Conservation (phyloP, 129 eudicot genomes). For the Tagetes erecta region DNA sequence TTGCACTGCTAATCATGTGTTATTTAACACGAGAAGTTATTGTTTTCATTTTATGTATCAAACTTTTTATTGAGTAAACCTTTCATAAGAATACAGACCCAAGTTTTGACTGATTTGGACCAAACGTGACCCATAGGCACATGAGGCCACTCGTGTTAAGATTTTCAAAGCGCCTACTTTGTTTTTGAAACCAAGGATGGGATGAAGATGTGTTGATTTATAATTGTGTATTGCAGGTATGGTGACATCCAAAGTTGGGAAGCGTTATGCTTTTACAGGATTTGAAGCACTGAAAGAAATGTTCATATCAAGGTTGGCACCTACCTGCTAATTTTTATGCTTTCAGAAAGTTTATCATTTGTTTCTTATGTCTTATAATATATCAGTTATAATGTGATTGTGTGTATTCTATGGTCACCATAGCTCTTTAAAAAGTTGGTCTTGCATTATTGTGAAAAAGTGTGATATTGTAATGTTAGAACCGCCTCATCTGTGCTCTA, state of each 20-base stretch:
- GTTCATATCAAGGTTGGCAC: slow-evolving; percentile 64
- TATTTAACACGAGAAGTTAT: too few relatives aligned
- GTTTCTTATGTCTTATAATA: neutral
- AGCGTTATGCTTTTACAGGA: slow-evolving; percentile 90
- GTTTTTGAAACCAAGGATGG: too few relatives aligned
- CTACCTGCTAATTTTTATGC: neutral
- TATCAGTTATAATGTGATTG: neutral
- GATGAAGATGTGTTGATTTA: neutral
- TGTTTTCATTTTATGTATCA: too few relatives aligned
- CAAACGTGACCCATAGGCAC: too few relatives aligned
- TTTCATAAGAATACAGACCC: too few relatives aligned
- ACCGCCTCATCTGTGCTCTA: neutral
- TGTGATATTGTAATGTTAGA: neutral
- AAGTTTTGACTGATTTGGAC: too few relatives aligned
- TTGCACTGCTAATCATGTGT: too few relatives aligned
- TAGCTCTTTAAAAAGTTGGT: too few relatives aligned
- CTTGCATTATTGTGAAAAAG: neutral
- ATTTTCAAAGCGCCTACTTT: too few relatives aligned
- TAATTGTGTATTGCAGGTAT: slow-evolving; percentile 56
- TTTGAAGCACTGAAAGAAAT: slow-evolving; percentile 95
- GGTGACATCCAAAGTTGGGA: slow-evolving; percentile 98
- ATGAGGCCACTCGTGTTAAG: too few relatives aligned
- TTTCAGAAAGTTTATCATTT: neutral
- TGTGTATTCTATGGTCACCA: slow-evolving; percentile 9
- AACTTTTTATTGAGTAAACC: too few relatives aligned